Conservation (phyloP, 2,329 filamentous ascomycete genomes). For the Arachnopeziza araneosa region DNA sequence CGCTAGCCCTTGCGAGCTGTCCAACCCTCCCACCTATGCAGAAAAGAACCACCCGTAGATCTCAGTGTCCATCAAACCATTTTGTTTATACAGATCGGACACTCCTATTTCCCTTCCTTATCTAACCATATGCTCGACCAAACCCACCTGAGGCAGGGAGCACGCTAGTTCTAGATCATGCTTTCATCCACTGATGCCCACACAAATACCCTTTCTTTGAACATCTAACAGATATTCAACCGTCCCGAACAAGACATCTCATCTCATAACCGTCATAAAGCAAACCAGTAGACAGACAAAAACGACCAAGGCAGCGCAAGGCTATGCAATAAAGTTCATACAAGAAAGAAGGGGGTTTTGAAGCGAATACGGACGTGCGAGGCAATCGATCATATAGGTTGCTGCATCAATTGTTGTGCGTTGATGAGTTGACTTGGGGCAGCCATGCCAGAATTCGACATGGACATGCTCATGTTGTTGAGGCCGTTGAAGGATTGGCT, state of each 20-base stretch:
- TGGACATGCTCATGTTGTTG: constrained; percentile 24
- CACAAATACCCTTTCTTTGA: not conserved
- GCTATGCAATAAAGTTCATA: constrained; percentile 3
- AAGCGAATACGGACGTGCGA: not conserved
- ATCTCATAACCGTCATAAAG: not conserved
- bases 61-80: not conserved
- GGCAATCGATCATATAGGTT: constrained; percentile 23
- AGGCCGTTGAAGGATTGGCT: constrained; percentile 21
- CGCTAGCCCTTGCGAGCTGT: not conserved
- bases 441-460: constrained; percentile 29
- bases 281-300: not conserved
- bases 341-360: not conserved
- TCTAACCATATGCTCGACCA: not conserved
- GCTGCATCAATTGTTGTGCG: constrained; percentile 32
- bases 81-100: not conserved
- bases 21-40: not conserved
- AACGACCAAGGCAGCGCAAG: not conserved
- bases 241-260: not conserved
- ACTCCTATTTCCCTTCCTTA: not conserved
- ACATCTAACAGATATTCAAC: not conserved
- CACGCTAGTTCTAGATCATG: not conserved
- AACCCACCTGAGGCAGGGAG: not conserved
- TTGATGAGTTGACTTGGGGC: constrained; percentile 34
- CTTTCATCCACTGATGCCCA: not conserved
- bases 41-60: not conserved